A percentile compares a stretch with the other conserved stretches of the same genome.
phyloP scores from a whole-genome alignment of 2,329 filamentous ascomycete species.

The Tolypocladium pustulatum region DNA sequence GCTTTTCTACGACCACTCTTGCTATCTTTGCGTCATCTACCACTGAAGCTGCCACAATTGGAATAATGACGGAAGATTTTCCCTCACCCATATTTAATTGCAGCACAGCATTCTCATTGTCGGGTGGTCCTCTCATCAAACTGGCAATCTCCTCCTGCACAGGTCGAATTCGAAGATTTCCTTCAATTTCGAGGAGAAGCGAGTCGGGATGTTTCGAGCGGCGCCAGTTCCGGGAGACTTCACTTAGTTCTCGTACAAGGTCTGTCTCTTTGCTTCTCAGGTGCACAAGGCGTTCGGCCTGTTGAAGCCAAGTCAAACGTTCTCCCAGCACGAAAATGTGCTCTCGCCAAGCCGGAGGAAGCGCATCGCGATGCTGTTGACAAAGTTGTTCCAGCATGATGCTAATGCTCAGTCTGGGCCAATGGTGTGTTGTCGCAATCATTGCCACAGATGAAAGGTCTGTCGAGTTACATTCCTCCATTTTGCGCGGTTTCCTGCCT shows the following conservation, averaged over 20 bases:
- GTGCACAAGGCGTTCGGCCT: constrained; percentile 24
- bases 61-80: constrained; percentile 56
- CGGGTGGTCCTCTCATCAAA: constrained; percentile 36
- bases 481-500: not conserved
- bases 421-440: not conserved
- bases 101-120: constrained; percentile 37
- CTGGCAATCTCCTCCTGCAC: constrained; percentile 46
- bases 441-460: not conserved
- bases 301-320: constrained; percentile 25
- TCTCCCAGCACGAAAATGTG: constrained; percentile 25
- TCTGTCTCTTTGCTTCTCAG: constrained; percentile 10
- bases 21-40: constrained; percentile 38
- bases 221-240: constrained; percentile 44
- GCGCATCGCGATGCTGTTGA: not conserved
- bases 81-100: constrained; percentile 62
- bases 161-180: constrained; percentile 44
- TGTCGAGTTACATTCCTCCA: not conserved
- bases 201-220: constrained; percentile 41
- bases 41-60: constrained; percentile 44
- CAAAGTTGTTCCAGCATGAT: not conserved
- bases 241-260: constrained; percentile 32
- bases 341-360: constrained; percentile 15
- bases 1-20: constrained; percentile 45
- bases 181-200: constrained; percentile 53
- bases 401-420: not conserved